Evolutionary conservation across 208 protist genomes (phyloP), one percentile per base, ranked within the genome.

Genomic region (Leishmania lainsoni): DNA sequence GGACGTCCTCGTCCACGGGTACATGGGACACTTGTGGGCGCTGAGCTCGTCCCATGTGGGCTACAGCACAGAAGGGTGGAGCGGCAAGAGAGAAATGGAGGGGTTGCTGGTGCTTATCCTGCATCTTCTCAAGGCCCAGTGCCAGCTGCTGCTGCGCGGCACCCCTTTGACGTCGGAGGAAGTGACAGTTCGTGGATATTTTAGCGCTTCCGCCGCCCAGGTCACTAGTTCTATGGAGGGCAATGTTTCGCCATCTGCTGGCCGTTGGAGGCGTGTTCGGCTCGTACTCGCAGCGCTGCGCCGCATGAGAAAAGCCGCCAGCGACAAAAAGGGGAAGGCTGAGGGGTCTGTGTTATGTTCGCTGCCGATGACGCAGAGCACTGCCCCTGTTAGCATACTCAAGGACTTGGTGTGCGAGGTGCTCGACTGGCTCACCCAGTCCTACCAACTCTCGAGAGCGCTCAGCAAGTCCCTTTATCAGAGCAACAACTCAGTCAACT

Each of bases 391-490:
- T n/a, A 51, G 48, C 63, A 48, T 72, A 17, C 54, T 93, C 59
- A 80, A 83, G 68, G n/a, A 63, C 1, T 81, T 56, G 29, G 78
- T 90, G 16, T 73, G 75, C 56, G 83, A 81, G 52, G 81, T 89
- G 35, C 54, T 94, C 61, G 81, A 89, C 61, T 94, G 90, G 86
- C 75, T 92, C 29, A 80, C 89, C 35, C 51, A 76, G 29, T 80
- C 84, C 49, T 92, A 91, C 70, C 54, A 59, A 12, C 35, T 75
- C 6, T 78, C 85, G 65, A 70, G 56, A n/a, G 39, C 72, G 51
- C 72, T 94, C 56, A 82, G 81, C 59, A 82, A 87, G 54, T 82
- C 89, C 16, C 79, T 94, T 29, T 94, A 91, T 79, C 78, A 79
- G 51, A 90, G 83, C 70, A 76, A 83, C 58, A 76, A 82, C 48